A percentile compares a stretch with the other conserved stretches of the same genome.
These are phyloP conservation scores for Viridothelium virens DNA, from an alignment of 495 filamentous ascomycete genomes.

Conservation along the genomic window DNA sequence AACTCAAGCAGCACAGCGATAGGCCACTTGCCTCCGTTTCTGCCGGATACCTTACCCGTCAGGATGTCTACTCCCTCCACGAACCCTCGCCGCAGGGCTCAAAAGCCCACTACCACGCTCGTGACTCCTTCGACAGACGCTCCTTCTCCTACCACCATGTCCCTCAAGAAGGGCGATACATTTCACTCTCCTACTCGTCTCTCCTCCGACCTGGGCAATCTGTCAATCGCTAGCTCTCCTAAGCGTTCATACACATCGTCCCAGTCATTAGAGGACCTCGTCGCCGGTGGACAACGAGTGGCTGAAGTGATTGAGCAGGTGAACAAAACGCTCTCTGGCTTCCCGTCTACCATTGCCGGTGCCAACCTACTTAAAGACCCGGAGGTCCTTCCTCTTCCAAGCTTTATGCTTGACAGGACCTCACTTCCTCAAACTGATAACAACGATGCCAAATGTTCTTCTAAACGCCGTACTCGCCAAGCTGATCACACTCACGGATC, in stretches of 20 bases:
- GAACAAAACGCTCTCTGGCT: constrained; percentile 30
- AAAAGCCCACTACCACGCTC: constrained; percentile 20
- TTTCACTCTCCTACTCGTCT: constrained; percentile 49
- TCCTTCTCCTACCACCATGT: constrained; percentile 27
- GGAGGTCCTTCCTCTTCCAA: constrained; percentile 35
- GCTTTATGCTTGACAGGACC: constrained; percentile 29
- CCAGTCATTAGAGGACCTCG: constrained; percentile 43
- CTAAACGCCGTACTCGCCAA: constrained; percentile 42
- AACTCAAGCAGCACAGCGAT: constrained; percentile 2
- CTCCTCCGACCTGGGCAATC: constrained; percentile 33
- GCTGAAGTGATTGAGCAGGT: constrained; percentile 30
- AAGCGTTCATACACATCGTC: constrained; percentile 55
- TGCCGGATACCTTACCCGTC: constrained; percentile 6
- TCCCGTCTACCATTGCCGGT: constrained; percentile 21
- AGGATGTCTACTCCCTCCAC: constrained; percentile 31
- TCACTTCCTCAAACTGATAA: constrained; percentile 34
- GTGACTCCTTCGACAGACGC: constrained; percentile 23
- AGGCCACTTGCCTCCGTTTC: constrained; percentile 6
- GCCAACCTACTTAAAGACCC: constrained; percentile 32
- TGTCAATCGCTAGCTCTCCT: constrained; percentile 41
- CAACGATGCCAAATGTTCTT: constrained; percentile 32
- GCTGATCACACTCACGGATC: constrained; percentile 49
- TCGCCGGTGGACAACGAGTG: constrained; percentile 28
- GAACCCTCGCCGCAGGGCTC: constrained; percentile 34
- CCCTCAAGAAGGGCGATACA: constrained; percentile 55